Base-by-base conservation (phyloP, 2,329 filamentous ascomycete genomes). In the Blastomyces silverae region DNA sequence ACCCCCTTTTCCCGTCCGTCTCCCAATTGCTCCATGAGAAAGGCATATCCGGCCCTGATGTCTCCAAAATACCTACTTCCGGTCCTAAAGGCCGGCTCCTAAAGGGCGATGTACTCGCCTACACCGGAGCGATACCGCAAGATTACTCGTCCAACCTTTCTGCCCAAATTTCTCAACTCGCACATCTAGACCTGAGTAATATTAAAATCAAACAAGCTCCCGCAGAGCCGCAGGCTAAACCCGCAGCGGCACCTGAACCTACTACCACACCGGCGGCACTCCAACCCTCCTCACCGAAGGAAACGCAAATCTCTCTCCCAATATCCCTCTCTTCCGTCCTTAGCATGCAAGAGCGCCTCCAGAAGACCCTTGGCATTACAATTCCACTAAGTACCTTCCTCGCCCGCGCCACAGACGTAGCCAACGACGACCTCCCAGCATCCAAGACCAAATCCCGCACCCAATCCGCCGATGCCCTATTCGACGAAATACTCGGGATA, bases 61-160 rank as follows among this genome's bases (percentile, higher is more conserved):
- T 92, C 62, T 83, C 86, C 77, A 89, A 90, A 76, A 97, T 97
- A 76, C 89, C 87, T 63, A 89, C 92, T 6, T 93, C 90, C 25
- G 94, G 94, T 31, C 94, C 94, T 39, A 87, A 88, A 72, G 92
- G 92, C 65, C 88, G 94, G 67, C 82, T 99, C 64, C 84, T 99
- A 67, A 99, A 99, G 83, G 94, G 94, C 64, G 94, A 99, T 74
- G 89, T 99, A 7, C 86, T 99, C 63, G 92, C 92, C 59, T 94
- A 93, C 77, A 78, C 97, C 20, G 94, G 94, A 67, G 82, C 83
- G 70, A 91, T 97, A 72, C 82, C 88, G 66, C 81, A 87, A 68
- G 83, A 87, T 66, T 89, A 90, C 70, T 89, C 93, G 1, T 83
- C 85, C 28, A 82, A 86, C 67, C 84, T 92, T 70, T 89, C 90